These are phyloP conservation scores for Lithospermum erythrorhizon DNA, from an alignment of 257 asterid species.

Conservation along the genomic window DNA sequence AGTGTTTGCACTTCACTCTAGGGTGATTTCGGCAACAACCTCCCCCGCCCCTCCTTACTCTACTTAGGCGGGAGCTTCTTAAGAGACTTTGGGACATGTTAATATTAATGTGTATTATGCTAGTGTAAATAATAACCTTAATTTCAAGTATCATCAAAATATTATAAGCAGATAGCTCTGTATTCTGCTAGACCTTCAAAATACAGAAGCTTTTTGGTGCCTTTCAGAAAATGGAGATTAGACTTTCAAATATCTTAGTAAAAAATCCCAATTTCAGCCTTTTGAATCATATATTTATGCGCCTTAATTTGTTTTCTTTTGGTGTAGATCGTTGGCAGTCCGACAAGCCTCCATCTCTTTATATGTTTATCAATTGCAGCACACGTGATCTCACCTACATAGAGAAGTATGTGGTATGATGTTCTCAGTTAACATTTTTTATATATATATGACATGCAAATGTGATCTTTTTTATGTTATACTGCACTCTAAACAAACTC, in stretches of 20 bases:
- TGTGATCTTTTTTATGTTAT: neutral
- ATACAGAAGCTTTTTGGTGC: neutral
- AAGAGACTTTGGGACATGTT: too few species aligned
- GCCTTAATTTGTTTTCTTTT: conserved; percentile 1
- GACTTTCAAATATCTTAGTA: too few species aligned
- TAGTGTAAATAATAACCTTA: too few species aligned
- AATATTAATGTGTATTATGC: too few species aligned
- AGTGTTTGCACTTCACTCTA: too few species aligned
- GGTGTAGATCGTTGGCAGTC: conserved; percentile 82
- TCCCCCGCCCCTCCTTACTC: too few species aligned
- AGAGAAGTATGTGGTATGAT: conserved; percentile 90
- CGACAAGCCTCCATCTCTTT: conserved; percentile 69
- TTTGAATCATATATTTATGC: conserved; percentile 10
- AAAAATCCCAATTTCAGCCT: neutral
- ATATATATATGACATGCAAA: neutral
- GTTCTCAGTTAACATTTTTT: conserved; percentile 8
- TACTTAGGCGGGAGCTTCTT: too few species aligned
- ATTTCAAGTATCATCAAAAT: neutral
- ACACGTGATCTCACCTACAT: conserved; percentile 64
- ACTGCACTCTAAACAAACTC: too few species aligned
- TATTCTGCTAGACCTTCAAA: neutral
- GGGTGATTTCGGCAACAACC: too few species aligned
- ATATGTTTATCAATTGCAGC: conserved; percentile 79
- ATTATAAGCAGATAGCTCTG: neutral
- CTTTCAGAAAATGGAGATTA: too few species aligned